Conservation (phyloP, 306 rosid genomes). For the Lotus japonicus region DNA sequence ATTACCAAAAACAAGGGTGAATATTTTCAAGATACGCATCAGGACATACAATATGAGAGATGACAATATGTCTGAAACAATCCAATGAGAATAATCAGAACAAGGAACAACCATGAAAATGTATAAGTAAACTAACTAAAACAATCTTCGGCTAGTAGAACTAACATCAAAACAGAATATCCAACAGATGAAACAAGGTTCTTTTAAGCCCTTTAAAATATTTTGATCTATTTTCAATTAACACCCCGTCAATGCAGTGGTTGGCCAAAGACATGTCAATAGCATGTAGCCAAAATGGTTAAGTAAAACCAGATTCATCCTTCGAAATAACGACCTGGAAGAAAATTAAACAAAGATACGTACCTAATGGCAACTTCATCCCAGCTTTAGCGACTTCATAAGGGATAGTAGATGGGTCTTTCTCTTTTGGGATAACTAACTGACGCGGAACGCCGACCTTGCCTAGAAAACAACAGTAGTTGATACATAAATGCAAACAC, state of each 20-base stretch:
- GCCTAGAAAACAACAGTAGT: slow-evolving; percentile 27
- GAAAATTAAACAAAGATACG: not conserved
- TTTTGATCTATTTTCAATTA: not conserved
- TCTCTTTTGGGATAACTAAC: slow-evolving; percentile 34
- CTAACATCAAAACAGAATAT: not conserved
- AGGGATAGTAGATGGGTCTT: slow-evolving; percentile 38
- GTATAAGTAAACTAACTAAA: not conserved
- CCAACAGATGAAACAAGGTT: not conserved
- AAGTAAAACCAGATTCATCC: slow-evolving; percentile 2
- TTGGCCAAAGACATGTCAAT: too few species aligned
- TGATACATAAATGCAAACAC: not conserved
- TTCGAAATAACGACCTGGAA: not conserved
- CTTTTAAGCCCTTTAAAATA: not conserved
- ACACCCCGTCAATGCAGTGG: not conserved
- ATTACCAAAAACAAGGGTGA: not conserved
- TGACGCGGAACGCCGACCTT: slow-evolving; percentile 45
- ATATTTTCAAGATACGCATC: slow-evolving; percentile 4
- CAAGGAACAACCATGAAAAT: not conserved
- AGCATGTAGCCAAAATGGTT: too few species aligned
- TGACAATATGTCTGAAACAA: not conserved
- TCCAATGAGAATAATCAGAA: not conserved
- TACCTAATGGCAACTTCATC: slow-evolving; percentile 47
- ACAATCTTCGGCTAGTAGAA: not conserved
- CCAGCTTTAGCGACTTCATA: slow-evolving; percentile 40
- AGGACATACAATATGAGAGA: not conserved